Base-by-base conservation (phyloP, 2,329 filamentous ascomycete genomes). In the Ceratocystis smalleyi region DNA sequence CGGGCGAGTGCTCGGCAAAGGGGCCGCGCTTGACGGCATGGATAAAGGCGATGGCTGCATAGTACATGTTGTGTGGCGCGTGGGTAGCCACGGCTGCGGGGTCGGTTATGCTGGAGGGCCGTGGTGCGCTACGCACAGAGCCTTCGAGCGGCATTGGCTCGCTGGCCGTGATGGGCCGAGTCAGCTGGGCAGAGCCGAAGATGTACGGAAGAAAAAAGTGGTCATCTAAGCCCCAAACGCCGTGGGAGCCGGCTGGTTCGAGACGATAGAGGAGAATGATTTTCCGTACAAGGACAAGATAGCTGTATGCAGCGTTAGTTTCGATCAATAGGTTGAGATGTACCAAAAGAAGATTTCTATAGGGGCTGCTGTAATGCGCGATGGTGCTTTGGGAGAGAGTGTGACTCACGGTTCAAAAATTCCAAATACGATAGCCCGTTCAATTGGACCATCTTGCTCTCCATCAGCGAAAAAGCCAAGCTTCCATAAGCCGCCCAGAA, bases 181-280 rank as follows among this genome's bases (percentile, higher is more conserved):
- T 87, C 49, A 95, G 79, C 72, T 99, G 94, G 0, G 94, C 91
- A 1, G 91, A 96, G 40, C 94, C 94, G 68, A 97, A 91, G 65
- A 99, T 89, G 74, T 97, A 99, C 0, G 94, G 88, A 30, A 94
- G 74, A 73, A 99, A 97, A 7, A 85, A 91, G 75, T 99, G 92
- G 73, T 99, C 94, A 72, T 99, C 94, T n/a, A 99, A 80, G 22
- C 94, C 94, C 94, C 94, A 99, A 22, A 99, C 94, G 2, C 94
- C 94, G 72, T 97, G 94, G 1, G 92, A 95, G 1, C 94, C 94
- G 5, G 94, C 94, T 3, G 94, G 94, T 72, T 99, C 94, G 22
- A 99, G 82, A 0, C 86, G 96, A 73, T 97, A 99, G 1, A 86
- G 92, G 61, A 89, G 78, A 69, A 99, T 96, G 8, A 99, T 79